These are phyloP conservation scores for Camelina sativa DNA, from an alignment of 345 rosid species.

Conservation along the genomic window DNA sequence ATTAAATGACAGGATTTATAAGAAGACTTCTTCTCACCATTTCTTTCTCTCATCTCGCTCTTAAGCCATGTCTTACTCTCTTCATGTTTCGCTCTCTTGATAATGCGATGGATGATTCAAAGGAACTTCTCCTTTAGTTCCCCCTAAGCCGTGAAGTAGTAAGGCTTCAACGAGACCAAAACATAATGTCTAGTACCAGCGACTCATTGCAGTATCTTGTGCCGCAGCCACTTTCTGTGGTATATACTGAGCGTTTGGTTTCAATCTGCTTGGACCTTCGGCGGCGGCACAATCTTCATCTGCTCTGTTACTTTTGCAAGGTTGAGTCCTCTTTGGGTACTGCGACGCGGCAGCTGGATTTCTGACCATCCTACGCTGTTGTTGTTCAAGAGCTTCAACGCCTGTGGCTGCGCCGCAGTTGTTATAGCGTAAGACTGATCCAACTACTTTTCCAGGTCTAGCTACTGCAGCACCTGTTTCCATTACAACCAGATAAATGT, in stretches of 20 bases:
- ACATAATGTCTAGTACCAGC: slow-evolving; percentile 64
- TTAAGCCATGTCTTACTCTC: slow-evolving; percentile 5
- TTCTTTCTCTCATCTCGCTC: background rate
- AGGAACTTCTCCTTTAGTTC: slow-evolving; percentile 6
- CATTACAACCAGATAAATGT: slow-evolving; percentile 28
- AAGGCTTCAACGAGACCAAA: slow-evolving; percentile 19
- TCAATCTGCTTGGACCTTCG: slow-evolving; percentile 68
- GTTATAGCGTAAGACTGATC: slow-evolving; percentile 83
- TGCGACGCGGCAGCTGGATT: slow-evolving; percentile 65
- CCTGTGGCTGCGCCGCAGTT: slow-evolving; percentile 72
- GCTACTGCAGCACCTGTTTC: slow-evolving; percentile 69
- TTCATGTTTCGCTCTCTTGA: slow-evolving; percentile 12
- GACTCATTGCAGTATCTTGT: slow-evolving; percentile 68
- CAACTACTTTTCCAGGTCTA: slow-evolving; percentile 86
- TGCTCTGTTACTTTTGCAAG: slow-evolving; percentile 68
- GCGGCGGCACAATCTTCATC: slow-evolving; percentile 60
- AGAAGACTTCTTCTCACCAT: slow-evolving; percentile 7
- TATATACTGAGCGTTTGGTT: slow-evolving; percentile 80
- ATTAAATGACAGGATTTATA: slow-evolving; percentile 22
- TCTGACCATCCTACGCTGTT: slow-evolving; percentile 67
- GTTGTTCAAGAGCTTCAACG: slow-evolving; percentile 74
- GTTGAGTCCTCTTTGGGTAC: slow-evolving; percentile 70
- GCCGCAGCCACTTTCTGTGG: slow-evolving; percentile 87
- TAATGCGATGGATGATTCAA: slow-evolving; percentile 6
- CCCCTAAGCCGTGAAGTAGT: background rate